Evolutionary conservation across 345 rosid genomes (phyloP), one percentile per base, ranked within the genome.

Genomic region (Durio zibethinus): DNA sequence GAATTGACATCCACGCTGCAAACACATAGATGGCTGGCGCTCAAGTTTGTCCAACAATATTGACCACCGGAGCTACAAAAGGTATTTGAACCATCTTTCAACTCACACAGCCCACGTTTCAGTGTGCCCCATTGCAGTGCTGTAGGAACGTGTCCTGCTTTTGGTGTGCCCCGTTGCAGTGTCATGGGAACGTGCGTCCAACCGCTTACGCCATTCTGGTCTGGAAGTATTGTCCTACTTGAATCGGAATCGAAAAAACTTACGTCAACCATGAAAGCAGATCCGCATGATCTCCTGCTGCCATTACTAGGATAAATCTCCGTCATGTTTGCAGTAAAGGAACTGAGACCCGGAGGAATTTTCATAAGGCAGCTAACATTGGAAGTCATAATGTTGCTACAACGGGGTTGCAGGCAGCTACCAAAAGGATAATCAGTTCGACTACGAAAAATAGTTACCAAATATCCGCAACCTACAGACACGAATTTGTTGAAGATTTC

Each of bases 381-480:
- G 20, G 53, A 14, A 15, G 21, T 25, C 5, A 25, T 3, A 4
- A 0, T 25, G 15, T 14, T 23, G 6, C 12, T 5, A 15, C 73
- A 68, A 68, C 5, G 9, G 12, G 73, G 54, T 27, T 10, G 73
- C 3, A 10, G 2, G 23, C 68, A 63, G 23, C 25, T 23, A 35
- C 2, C 15, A 0, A 35, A 0, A 18, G 65, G 36, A 60, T 60
- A 60, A 29, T 14, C 73, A 45, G n/a, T 45, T 45, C 7, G n/a
- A 25, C 10, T 27, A 23, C 7, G 21, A 68, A 14, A 10, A 23
- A 68, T 7, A 67, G 54, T 7, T 14, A 35, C 73, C n/a, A 14
- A 25, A 27, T 4, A 16, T 7, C 25, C 70, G 60, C 82, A 80
- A 12, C 82, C 82, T 2, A n/a, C 18, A 25, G 76, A 74, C 3